A percentile compares a stretch with the other conserved stretches of the same genome.
Conservation (phyloP, 768 basidiomycete genomes). For the Auricularia sp. region DNA sequence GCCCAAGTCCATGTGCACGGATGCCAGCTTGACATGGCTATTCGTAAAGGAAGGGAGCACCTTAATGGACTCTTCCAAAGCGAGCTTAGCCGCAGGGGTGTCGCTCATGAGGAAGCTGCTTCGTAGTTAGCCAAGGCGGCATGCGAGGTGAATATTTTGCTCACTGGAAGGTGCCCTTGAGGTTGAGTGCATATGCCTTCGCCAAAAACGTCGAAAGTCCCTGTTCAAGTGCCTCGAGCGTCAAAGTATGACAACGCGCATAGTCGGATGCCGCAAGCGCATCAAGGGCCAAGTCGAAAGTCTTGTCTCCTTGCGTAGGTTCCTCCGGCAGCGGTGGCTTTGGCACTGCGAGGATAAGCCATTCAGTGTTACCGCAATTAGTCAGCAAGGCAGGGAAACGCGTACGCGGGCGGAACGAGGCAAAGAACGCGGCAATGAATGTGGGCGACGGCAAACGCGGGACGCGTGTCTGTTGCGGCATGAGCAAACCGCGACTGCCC, state of each 20-base stretch:
- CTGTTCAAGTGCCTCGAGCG: slow-evolving; percentile 77
- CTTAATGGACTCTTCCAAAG: slow-evolving; percentile 67
- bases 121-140: neutral
- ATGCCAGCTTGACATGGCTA: slow-evolving; percentile 91
- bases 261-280: slow-evolving; percentile 84
- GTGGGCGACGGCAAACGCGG: slow-evolving; percentile 79
- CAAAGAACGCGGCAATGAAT: slow-evolving; percentile 92
- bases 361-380: slow-evolving; percentile 1
- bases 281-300: slow-evolving; percentile 66
- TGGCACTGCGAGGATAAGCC: slow-evolving; percentile 32
- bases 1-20: slow-evolving; percentile 93
- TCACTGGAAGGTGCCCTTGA: slow-evolving; percentile 93
- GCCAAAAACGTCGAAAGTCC: slow-evolving; percentile 66
- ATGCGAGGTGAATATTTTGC: slow-evolving; percentile 15
- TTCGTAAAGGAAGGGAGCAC: slow-evolving; percentile 67
- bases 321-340: slow-evolving; percentile 62
- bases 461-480: slow-evolving; percentile 48
- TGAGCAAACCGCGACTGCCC: neutral
- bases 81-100: slow-evolving; percentile 68
- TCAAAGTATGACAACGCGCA: slow-evolving; percentile 48
- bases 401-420: slow-evolving; percentile 87
- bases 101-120: slow-evolving; percentile 81
- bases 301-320: slow-evolving; percentile 73
- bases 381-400: slow-evolving; percentile 9
- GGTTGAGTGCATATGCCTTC: slow-evolving; percentile 81